A percentile compares a stretch with the other conserved stretches of the same genome.
Conservation (phyloP, 2,329 filamentous ascomycete species). For the Botrytis squamosa region DNA sequence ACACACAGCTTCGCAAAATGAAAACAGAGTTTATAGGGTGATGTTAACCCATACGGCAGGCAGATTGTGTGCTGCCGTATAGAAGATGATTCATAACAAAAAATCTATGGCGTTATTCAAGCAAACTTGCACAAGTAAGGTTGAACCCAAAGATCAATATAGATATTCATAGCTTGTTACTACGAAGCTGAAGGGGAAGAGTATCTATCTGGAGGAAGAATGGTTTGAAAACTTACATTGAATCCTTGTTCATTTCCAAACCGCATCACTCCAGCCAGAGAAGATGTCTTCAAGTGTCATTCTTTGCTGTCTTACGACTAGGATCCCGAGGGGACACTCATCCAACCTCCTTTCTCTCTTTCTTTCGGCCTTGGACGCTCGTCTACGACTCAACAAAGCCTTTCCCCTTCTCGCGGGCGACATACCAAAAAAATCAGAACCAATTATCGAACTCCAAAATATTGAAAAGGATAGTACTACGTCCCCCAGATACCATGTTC, state of each 20-base stretch:
- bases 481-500: background rate
- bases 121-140: background rate
- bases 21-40: background rate
- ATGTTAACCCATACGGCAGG: background rate
- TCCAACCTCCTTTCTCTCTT: background rate
- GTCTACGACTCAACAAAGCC: background rate
- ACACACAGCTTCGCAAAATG: background rate
- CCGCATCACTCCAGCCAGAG: background rate
- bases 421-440: background rate
- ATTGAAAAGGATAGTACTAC: background rate
- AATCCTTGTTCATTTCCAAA: background rate
- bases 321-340: background rate
- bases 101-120: background rate
- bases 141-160: background rate
- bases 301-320: background rate
- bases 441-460: background rate
- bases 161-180: background rate
- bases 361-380: background rate
- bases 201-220: background rate
- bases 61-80: background rate
- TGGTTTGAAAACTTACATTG: background rate
- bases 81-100: background rate
- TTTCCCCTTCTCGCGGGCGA: background rate
- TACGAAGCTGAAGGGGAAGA: background rate
- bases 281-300: background rate